Conservation (phyloP, 352 stramenopile genomes). For the Globisporangium megalacanthum region DNA sequence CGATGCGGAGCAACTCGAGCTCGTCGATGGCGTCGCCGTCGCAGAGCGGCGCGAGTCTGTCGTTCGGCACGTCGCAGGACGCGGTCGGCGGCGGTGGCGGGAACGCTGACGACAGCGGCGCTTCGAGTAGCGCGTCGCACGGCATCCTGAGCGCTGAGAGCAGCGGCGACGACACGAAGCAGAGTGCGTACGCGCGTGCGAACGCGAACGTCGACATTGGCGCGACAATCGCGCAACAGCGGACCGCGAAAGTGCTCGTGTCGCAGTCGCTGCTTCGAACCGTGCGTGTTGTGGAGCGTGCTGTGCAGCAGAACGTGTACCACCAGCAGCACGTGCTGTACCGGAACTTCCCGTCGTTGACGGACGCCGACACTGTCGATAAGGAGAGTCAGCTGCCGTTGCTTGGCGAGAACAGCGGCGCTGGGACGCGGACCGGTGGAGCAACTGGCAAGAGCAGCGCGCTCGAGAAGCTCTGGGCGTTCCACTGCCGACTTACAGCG, state of each 20-base stretch:
- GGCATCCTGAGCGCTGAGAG: slow-evolving; percentile 30
- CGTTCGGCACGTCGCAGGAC: slow-evolving; percentile 47
- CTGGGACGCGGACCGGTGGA: slow-evolving; percentile 4
- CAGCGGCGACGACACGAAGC: slow-evolving; percentile 33
- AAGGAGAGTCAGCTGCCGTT: slow-evolving; percentile 2
- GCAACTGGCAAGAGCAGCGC: slow-evolving; percentile 8
- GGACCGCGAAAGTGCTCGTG: slow-evolving; percentile 54
- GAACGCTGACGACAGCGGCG: slow-evolving; percentile 28
- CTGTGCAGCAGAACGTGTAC: slow-evolving; percentile 87
- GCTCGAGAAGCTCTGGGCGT: slow-evolving; percentile 76
- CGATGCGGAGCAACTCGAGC: slow-evolving; percentile 27
- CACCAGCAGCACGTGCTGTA: slow-evolving; percentile 82
- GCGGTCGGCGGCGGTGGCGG: slow-evolving; percentile 17
- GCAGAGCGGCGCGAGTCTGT: slow-evolving; percentile 45
- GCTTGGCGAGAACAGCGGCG: slow-evolving; percentile 10
- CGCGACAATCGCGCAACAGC: slow-evolving; percentile 62
- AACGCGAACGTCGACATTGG: slow-evolving; percentile 75
- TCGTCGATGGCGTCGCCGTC: slow-evolving; percentile 31
- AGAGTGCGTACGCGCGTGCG: slow-evolving; percentile 52
- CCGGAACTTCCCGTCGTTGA: slow-evolving; percentile 61
- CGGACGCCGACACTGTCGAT: neutral
- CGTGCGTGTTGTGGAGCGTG: slow-evolving; percentile 71
- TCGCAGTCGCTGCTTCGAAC: slow-evolving; percentile 55
- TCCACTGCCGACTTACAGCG: slow-evolving; percentile 56
- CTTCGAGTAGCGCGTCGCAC: slow-evolving; percentile 39